Evolutionary conservation across 1,284 basidiomycete species (phyloP), one percentile per base, ranked within the genome.

Genomic region (Boletus semigastroideus): DNA sequence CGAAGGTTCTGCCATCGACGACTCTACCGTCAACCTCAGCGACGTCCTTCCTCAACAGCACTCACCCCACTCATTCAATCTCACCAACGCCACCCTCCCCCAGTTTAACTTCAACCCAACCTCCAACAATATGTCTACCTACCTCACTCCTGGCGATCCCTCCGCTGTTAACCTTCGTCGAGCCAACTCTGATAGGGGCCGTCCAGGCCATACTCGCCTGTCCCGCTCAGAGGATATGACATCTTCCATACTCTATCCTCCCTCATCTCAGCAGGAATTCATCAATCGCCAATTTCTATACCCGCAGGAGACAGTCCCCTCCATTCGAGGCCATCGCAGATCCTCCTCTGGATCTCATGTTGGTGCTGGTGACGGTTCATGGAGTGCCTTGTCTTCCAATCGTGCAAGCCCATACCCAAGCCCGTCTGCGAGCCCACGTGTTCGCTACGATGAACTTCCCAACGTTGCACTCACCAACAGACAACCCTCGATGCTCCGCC

Each of bases 281-380:
- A 70, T 80, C 48, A 68, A 71, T 36, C 71, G 67, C 31, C 76
- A 78, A 48, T 79, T 64, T 65, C 65, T 79, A 42, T 73, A 75
- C 52, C 76, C 77, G 12, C 64, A 69, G 25, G 72, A 78, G 48
- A 53, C 65, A 16, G 58, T 73, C 17, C 68, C 72, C n/a, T 61
- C 71, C 48, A 74, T 78, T 55, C 70, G 73, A 10, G 75, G 75
- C 4, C 84, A 86, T 57, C 76, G 83, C 13, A 78, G 83, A 39
- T 75, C 81, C n/a, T 82, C 80, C 2, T 80, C 78, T n/a, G 81
- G 81, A 19, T 78, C 79, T 14, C 74, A 82, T 38, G 66, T 55
- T 20, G 64, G 57, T 37, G 67, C 42, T 3, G 67, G 42, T 3
- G 68, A 71, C 30, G 67, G 67, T 0, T 54, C 54, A 12, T 71